Evolutionary conservation across 805 yeast species (phyloP), one percentile per base, ranked within the genome.

Genomic region (Yamadazyma sp.): DNA sequence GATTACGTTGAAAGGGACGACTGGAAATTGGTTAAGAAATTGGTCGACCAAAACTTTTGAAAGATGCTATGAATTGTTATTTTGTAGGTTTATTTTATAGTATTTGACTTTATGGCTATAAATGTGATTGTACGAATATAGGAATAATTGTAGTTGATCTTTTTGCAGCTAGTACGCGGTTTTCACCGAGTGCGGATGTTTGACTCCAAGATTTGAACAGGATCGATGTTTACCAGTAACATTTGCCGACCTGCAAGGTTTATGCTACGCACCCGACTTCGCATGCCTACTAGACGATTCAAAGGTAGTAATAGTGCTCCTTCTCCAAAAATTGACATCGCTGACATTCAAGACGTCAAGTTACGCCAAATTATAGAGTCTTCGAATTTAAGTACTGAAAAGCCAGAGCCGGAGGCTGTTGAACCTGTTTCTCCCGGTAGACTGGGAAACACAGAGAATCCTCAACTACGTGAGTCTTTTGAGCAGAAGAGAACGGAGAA

Each of bases 1-100:
- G 93, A 84, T 56, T 84, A 76, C 51, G 75, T 78, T 26, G 88
- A 82, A 41, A 54, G 62, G 11, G 66, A 80, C 40, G 64, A 79
- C 53, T 84, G 88, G 88, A 67, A 63, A 47, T 55, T 79, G 40
- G 73, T 70, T 18, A 68, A 64, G 48, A 55, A 55, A 24, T 62
- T 83, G 38, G 69, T 82, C 37, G 71, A 77, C 47, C 66, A 72
- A 47, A 80, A 80, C 52, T 67, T 67, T 42, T 61, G 48, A 21
- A 23, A 23, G 31, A 21, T 13, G 22, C 2, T 14, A 14, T 32
- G 28, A 12, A 11, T 30, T 6, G 12, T 30, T 32, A 3, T n/a
- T 10, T 9, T 11, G 11, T 18, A 9, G 10, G 25, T 19, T 11
- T 19, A 28, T 14, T 14, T 28, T 8, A 13, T 28, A 15, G 13